Base-by-base conservation (phyloP, 495 filamentous ascomycete species). In the Penicillium nucicola region DNA sequence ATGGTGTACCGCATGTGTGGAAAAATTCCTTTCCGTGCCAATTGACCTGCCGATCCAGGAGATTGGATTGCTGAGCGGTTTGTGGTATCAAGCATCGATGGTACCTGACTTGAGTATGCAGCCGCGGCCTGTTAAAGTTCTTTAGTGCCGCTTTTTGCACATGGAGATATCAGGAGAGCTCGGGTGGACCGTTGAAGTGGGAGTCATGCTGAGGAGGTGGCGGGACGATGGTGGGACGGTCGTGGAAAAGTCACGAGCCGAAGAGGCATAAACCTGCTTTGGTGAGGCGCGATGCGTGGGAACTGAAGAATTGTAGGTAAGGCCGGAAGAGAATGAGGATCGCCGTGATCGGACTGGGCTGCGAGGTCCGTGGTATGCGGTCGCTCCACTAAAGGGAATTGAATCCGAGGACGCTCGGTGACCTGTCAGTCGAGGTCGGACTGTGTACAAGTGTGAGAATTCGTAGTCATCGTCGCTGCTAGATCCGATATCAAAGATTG, bases 131-230 rank as follows among this genome's bases (percentile, higher is more conserved):
- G 25, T 28, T 28, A 28, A 15, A 13, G 22, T 33, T 48, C 17
- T 3, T 61, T 31, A 62, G 14, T 54, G 17, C 18, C 48, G 48
- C 28, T 33, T n/a, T 53, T 57, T 64, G 1, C 46, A 60, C n/a
- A 41, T 31, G 5, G 50, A 17, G 1, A 36, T 14, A 1, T 68
- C 62, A 52, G 59, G 50, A 17, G 57, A 64, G 47, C 35, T 58
- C 34, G 48, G 48, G 19, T 56, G 36, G 5, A 56, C 23, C 3
- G 55, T 50, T 12, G 62, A 56, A 13, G 66, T 52, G 10, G 64
- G 59, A 14, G 66, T 70, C 66, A 70, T 67, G 33, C 52, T 65
- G 5, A 70, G 59, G n/a, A 53, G 40, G 30, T 65, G 55, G 36
- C 60, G 61, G 30, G 60, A 62, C 0, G 65, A 61, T 5, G 66